Conservation (phyloP, 192 early-diverging fungal species). For the Cladochytrium replicatum region DNA sequence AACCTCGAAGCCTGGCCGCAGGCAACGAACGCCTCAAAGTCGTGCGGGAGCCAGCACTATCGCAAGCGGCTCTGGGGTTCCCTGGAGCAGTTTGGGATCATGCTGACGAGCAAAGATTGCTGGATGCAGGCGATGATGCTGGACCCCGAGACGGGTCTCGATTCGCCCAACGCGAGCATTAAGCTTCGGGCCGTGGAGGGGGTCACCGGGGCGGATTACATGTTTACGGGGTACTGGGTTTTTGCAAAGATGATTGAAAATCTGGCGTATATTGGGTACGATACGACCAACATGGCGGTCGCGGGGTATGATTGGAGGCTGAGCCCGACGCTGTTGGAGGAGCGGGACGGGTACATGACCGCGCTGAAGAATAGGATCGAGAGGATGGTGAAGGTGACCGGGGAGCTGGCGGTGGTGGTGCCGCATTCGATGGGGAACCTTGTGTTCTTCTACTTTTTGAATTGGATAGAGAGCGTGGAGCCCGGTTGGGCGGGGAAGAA, state of each 20-base stretch:
- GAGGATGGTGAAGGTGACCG: no score
- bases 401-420: slow-evolving; percentile 36
- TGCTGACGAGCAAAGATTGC: slow-evolving; percentile 75
- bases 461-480: slow-evolving; percentile 62
- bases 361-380: slow-evolving; percentile 66
- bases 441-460: slow-evolving; percentile 74
- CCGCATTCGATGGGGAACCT: slow-evolving; percentile 65
- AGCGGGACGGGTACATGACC: slow-evolving; percentile 73
- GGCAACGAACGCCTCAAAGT: no score
- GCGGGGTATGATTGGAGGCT: slow-evolving; percentile 88
- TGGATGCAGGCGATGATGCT: slow-evolving; percentile 80
- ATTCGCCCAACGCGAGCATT: slow-evolving; percentile 66
- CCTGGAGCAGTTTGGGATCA: slow-evolving; percentile 69
- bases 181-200: slow-evolving; percentile 77
- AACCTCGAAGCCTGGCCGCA: slow-evolving; percentile 87
- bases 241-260: slow-evolving; percentile 69
- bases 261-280: slow-evolving; percentile 73
- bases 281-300: slow-evolving; percentile 76
- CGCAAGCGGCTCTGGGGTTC: slow-evolving; percentile 80
- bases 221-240: slow-evolving; percentile 89
- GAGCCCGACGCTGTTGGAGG: slow-evolving; percentile 63
- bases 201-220: slow-evolving; percentile 80
- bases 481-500: slow-evolving; percentile 79
- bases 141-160: slow-evolving; percentile 67
- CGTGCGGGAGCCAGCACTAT: slow-evolving; percentile 73